Base-by-base conservation (phyloP, 2,329 filamentous ascomycete genomes). In the Macroventuria anomochaeta region DNA sequence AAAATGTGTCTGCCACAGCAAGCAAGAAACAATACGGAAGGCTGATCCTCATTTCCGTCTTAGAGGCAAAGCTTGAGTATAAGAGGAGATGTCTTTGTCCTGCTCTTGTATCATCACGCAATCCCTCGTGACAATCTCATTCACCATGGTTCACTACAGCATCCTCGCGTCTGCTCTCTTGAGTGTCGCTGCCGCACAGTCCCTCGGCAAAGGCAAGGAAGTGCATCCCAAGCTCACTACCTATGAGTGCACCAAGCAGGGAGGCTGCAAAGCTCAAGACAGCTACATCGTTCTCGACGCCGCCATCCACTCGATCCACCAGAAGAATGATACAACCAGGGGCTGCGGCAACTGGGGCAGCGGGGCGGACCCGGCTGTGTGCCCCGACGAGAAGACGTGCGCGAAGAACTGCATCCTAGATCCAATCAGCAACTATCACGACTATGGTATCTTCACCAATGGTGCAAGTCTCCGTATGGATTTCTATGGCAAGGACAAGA, bases 321-420 rank as follows among this genome's bases (percentile, higher is more conserved):
- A 82, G 26, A 69, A 71, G 50, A 68, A 69, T 48, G 62, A 73
- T 51, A 65, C 63, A 1, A 59, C 63, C 5, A 59, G 60, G 7
- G 69, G 69, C 5, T 77, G 75, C 49, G 67, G 69, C 31, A 67
- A 68, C 55, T 72, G 64, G 61, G 68, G 69, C 12, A 65, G 44
- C 15, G 57, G 46, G 1, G 48, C 70, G 6, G 77, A 84, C 64
- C 57, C 73, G 6, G 72, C 74, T 18, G 73, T 79, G 28, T 85
- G 83, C 71, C 75, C 78, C 2, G 76, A 79, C 57, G 73, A 80
- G 62, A 69, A 68, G 55, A 75, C 74, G 2, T 86, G 84, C 61
- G 82, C 83, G 11, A 58, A 73, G 32, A 83, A 84, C 70, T 86
- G 84, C 64, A 80, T 83, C 40, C 65, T 85, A 20, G 81, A 85